Evolutionary conservation across 2,329 filamentous ascomycete genomes (phyloP).

Genomic region (Tolypocladium capitatum): DNA sequence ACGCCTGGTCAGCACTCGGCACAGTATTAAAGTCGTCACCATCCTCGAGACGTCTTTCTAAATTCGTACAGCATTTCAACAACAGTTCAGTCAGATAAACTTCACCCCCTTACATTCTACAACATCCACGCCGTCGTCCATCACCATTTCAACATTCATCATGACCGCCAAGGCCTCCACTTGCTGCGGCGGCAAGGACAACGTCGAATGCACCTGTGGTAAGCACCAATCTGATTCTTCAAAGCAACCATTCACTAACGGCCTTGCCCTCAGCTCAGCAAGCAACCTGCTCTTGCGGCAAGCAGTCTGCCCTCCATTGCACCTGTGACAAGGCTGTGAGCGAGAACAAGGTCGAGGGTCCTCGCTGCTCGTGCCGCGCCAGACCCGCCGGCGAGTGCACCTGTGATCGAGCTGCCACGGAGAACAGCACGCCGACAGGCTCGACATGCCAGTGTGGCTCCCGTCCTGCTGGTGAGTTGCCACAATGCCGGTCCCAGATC

Average conservation of each 20-base stretch:
- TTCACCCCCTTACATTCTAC: neutral
- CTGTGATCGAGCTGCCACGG: constrained; percentile 56
- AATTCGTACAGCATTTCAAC: neutral
- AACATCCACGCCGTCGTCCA: neutral
- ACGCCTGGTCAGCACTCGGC: constrained; percentile 1
- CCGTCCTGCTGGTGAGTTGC: constrained; percentile 50
- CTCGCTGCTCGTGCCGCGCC: constrained; percentile 73
- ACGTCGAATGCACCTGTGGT: constrained; percentile 43
- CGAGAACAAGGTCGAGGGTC: constrained; percentile 63
- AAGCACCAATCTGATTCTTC: constrained; percentile 17
- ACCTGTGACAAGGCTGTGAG: constrained; percentile 61
- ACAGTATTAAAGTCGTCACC: constrained; percentile 7
- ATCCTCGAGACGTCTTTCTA: neutral
- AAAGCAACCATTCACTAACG: neutral
- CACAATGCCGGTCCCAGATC: neutral
- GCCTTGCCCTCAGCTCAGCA: constrained; percentile 34
- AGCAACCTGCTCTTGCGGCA: constrained; percentile 76
- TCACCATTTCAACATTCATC: constrained; percentile 7
- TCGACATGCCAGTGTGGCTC: constrained; percentile 65
- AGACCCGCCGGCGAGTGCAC: constrained; percentile 71
- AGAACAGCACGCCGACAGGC: constrained; percentile 52
- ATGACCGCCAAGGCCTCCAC: constrained; percentile 30
- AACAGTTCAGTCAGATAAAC: neutral
- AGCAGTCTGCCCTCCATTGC: constrained; percentile 77
- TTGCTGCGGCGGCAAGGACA: constrained; percentile 44